phyloP scores from a whole-genome alignment of 495 filamentous ascomycete species.

The Pseudevernia furfuracea region DNA sequence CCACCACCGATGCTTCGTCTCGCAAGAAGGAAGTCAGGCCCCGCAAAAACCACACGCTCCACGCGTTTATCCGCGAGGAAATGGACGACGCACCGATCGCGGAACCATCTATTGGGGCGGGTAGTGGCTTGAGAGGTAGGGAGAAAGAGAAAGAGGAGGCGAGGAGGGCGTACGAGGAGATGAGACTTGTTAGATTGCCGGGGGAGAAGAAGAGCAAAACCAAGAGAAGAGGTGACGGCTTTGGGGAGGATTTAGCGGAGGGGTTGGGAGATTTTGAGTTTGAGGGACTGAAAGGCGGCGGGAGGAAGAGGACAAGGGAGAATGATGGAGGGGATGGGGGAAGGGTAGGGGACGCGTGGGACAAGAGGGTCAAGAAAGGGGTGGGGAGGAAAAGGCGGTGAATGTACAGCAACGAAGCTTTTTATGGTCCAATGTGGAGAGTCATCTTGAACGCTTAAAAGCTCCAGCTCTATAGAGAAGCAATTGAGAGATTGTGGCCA shows the following conservation, averaged over 20 bases:
- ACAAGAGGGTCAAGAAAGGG: conserved; percentile 38
- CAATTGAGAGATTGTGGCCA: too few species aligned
- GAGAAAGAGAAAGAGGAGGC: conserved; percentile 44
- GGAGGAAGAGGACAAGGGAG: conserved; percentile 55
- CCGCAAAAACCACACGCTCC: conserved; percentile 57
- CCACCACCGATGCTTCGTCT: conserved; percentile 49
- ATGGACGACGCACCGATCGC: conserved; percentile 45
- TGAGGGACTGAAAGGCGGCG: conserved; percentile 57
- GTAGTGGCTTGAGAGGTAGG: conserved; percentile 33
- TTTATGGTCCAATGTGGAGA: too few species aligned
- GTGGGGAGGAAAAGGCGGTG: conserved; percentile 20
- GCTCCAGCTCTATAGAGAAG: too few species aligned
- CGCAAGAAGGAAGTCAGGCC: conserved; percentile 43
- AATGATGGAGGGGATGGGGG: conserved; percentile 59
- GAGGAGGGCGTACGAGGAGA: conserved; percentile 35
- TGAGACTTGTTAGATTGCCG: conserved; percentile 71
- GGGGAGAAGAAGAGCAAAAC: conserved; percentile 58
- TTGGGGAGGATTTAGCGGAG: conserved; percentile 45
- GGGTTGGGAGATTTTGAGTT: conserved; percentile 61
- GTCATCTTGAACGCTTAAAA: too few species aligned
- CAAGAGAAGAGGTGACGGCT: conserved; percentile 47
- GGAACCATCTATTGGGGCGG: conserved; percentile 39
- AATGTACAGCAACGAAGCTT: too few species aligned
- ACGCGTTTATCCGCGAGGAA: conserved; percentile 45
- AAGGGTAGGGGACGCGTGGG: conserved; percentile 68